Conservation (phyloP, 768 basidiomycete species). For the Pleurotus ostreatus region DNA sequence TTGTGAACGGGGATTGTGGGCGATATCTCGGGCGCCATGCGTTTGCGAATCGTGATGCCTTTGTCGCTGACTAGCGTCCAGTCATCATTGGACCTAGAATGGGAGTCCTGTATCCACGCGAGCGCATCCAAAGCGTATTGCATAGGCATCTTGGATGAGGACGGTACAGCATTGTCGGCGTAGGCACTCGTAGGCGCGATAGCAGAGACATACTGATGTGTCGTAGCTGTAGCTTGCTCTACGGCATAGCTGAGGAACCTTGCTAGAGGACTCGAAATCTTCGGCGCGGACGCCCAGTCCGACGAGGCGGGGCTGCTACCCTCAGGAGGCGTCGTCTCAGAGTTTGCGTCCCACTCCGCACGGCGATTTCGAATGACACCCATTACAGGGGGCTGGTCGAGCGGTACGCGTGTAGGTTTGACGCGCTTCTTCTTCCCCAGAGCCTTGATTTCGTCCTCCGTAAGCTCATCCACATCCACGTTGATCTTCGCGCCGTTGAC, state of each 20-base stretch:
- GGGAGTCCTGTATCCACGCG: conserved; percentile 71
- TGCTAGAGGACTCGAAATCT: conserved; percentile 64
- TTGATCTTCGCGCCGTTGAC: conserved; percentile 83
- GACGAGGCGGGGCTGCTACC: conserved; percentile 11
- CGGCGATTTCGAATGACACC: conserved; percentile 63
- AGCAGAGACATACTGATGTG: conserved; percentile 75
- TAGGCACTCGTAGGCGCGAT: conserved; percentile 54
- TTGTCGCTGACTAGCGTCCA: conserved; percentile 81
- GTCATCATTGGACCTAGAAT: conserved; percentile 49
- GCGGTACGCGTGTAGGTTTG: conserved; percentile 80
- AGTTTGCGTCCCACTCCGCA: conserved; percentile 68
- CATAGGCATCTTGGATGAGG: conserved; percentile 65
- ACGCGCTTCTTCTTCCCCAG: conserved; percentile 82
- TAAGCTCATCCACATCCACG: conserved; percentile 87
- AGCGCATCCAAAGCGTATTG: conserved; percentile 81
- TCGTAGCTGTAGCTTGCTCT: conserved; percentile 68
- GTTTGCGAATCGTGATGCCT: conserved; percentile 71
- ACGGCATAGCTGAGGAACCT: conserved; percentile 73
- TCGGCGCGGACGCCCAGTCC: conserved; percentile 57
- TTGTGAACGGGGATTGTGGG: conserved; percentile 79
- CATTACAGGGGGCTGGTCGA: conserved; percentile 89
- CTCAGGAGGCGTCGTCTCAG: conserved; percentile 21
- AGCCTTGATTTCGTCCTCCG: conserved; percentile 81
- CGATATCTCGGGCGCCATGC: conserved; percentile 74
- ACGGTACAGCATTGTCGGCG: conserved; percentile 38